Conservation (phyloP, 305 asterid genomes). For the Fraxinus velutina region DNA sequence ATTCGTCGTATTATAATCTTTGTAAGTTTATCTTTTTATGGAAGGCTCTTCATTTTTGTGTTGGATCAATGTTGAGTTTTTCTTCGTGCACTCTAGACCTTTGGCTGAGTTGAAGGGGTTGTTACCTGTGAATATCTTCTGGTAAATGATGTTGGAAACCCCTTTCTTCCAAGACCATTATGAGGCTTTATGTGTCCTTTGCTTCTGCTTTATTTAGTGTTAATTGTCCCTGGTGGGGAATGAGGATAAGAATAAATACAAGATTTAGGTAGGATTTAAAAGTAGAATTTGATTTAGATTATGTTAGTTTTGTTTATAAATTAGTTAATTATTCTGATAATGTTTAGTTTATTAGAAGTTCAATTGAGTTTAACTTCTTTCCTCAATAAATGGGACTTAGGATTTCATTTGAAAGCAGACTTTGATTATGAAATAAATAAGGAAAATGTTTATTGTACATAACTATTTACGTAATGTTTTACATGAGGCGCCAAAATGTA, state of each 20-base stretch:
- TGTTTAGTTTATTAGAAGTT: background rate
- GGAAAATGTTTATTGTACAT: background rate
- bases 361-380: background rate
- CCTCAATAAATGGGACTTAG: background rate
- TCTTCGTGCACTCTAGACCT: background rate
- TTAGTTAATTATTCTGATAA: background rate
- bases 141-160: background rate
- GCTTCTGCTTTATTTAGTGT: background rate
- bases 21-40: background rate
- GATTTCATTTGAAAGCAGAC: background rate
- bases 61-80: background rate
- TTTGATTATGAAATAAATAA: background rate
- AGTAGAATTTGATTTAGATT: background rate
- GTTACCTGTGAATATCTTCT: background rate
- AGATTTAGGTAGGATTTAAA: background rate
- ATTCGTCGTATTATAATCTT: background rate
- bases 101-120: background rate
- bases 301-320: background rate
- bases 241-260: background rate
- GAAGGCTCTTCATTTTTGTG: background rate
- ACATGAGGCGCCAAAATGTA: background rate
- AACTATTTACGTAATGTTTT: background rate
- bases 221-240: background rate
- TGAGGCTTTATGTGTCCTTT: background rate
- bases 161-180: background rate